Conservation (phyloP, 2,329 filamentous ascomycete species). For the Fusarium sp. region DNA sequence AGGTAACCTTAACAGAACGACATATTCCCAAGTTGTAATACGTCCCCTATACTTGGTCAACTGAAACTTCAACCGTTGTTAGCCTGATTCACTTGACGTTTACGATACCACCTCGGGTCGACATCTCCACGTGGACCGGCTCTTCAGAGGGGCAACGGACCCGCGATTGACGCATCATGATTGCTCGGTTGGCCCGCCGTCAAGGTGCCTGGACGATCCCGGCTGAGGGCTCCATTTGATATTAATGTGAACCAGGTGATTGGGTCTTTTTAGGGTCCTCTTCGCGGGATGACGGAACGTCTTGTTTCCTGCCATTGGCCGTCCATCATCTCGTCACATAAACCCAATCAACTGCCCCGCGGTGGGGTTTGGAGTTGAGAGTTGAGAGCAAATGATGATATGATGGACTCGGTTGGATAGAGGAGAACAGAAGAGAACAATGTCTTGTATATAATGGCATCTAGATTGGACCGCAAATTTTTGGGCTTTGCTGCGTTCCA, state of each 20-base stretch:
- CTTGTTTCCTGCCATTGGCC: slow-evolving; percentile 26
- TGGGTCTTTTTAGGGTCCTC: slow-evolving; percentile 29
- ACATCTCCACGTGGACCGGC: slow-evolving; percentile 23
- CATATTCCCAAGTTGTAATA: not conserved
- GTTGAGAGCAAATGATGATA: slow-evolving; percentile 16
- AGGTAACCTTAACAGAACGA: not conserved
- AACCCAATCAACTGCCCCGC: slow-evolving; percentile 28
- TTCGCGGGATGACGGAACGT: slow-evolving; percentile 27
- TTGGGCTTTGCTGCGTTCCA: not conserved
- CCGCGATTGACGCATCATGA: slow-evolving; percentile 31
- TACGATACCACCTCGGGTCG: slow-evolving; percentile 24
- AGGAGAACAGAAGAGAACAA: not conserved
- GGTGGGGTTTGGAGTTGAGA: slow-evolving; percentile 34
- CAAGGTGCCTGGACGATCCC: slow-evolving; percentile 30
- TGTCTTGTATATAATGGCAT: not conserved
- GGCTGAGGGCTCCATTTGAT: slow-evolving; percentile 29
- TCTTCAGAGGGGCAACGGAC: slow-evolving; percentile 12
- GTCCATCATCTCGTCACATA: slow-evolving; percentile 3
- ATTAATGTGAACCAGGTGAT: slow-evolving; percentile 34
- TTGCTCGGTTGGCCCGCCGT: slow-evolving; percentile 23
- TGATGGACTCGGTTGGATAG: slow-evolving; percentile 13
- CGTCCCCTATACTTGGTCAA: not conserved
- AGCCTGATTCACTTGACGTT: slow-evolving; percentile 1
- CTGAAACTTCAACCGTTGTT: not conserved
- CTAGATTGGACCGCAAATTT: not conserved